Base-by-base conservation (phyloP, 768 basidiomycete genomes). In the Mycena alexandri region DNA sequence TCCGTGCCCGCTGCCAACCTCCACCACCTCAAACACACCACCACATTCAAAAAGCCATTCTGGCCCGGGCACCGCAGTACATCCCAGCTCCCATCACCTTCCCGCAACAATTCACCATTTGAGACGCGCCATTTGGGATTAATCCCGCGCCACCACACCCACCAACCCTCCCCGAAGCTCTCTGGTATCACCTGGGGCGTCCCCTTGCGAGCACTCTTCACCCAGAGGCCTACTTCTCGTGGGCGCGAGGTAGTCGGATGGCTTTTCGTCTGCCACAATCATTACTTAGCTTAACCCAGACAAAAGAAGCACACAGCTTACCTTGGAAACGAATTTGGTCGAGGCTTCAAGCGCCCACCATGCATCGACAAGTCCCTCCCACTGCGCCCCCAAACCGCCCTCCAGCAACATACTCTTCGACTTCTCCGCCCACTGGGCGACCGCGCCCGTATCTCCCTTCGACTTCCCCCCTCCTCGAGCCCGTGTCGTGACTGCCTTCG, bases 21-120 rank as follows among this genome's bases (percentile, higher is more conserved):
- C 61, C 61, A 62, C 61, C 61, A 62, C 14, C 46, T 62, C 19
- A 62, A 25, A 29, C 61, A 62, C 5, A 33, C 21, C 0, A 62
- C 13, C 1, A 62, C 52, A 14, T 36, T 62, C 1, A 54, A 17
- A 11, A 62, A 22, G 14, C 61, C 52, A 42, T 62, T 62, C 6
- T 11, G 41, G 11, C 61, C 61, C 2, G 61, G 61, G 41, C 19
- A 48, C 4, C 25, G 33, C 2, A 62, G 43, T 1, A 2, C 42
- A 10, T 51, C 51, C 42, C 41, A 62, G 12, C 10, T 12, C 5
- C 61, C 61, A 5, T 21, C 42, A 4, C 43, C 61, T 21, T 34
- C 42, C 16, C 14, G 17, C 22, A 62, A 29, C 11, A 62, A 52
- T 29, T 7, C 1, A 7, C 61, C 61, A 2, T 42, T 25, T 2